phyloP scores from a whole-genome alignment of 2,329 filamentous ascomycete species.

The Cladosporium phlei region DNA sequence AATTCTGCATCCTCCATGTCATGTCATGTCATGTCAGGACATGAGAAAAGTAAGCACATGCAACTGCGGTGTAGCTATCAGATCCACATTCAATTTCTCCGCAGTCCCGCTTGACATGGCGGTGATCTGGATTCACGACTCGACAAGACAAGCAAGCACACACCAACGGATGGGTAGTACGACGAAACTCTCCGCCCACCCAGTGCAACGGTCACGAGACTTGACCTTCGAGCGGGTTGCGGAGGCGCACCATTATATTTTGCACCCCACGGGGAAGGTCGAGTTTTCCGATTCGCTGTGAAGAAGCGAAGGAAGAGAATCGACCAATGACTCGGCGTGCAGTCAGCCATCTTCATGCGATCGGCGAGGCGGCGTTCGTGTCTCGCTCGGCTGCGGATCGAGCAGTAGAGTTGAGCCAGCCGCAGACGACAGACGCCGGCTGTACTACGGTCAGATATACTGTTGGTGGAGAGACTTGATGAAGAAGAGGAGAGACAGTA shows the following conservation, averaged over 20 bases:
- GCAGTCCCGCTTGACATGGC: too few relatives aligned
- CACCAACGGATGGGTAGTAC: too few relatives aligned
- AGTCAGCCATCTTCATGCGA: neutral
- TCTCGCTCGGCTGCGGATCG: neutral
- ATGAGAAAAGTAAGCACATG: too few relatives aligned
- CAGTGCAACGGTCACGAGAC: conserved; percentile 1
- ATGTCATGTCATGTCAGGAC: too few relatives aligned
- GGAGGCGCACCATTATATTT: neutral
- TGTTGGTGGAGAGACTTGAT: neutral
- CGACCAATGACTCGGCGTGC: conserved; percentile 1
- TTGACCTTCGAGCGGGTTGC: neutral
- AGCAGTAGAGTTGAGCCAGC: neutral
- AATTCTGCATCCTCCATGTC: too few relatives aligned
- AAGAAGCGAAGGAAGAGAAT: neutral
- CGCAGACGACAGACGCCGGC: conserved; percentile 3
- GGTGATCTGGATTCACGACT: too few relatives aligned
- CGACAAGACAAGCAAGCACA: too few relatives aligned
- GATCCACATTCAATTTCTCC: too few relatives aligned
- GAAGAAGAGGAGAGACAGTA: too few relatives aligned
- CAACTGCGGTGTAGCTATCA: too few relatives aligned
- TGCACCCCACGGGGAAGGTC: neutral
- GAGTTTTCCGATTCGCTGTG: too few relatives aligned
- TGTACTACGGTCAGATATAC: neutral
- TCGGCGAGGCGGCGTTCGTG: conserved; percentile 1
- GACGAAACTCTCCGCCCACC: too few relatives aligned